These are phyloP conservation scores for Cyclaneusma minus DNA, from an alignment of 2,329 filamentous ascomycete species.

Conservation along the genomic window DNA sequence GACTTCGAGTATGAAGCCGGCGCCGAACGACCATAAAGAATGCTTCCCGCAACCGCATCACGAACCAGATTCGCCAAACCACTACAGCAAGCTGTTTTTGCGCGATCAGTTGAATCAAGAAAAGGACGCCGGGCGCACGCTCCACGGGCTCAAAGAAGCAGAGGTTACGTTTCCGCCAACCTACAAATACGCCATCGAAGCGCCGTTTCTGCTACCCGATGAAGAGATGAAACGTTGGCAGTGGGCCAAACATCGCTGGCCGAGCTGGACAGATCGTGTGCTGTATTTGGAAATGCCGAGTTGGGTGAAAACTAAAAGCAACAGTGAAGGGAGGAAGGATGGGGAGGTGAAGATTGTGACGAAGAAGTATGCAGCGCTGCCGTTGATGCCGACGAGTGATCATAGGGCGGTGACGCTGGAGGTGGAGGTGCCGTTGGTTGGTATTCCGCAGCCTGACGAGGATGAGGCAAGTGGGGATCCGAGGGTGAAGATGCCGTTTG, in stretches of 20 bases:
- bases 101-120: slow-evolving; percentile 71
- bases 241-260: slow-evolving; percentile 74
- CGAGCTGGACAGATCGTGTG: slow-evolving; percentile 87
- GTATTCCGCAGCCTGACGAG: slow-evolving; percentile 20
- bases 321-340: no score
- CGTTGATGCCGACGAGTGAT: slow-evolving; percentile 69
- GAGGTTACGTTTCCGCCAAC: slow-evolving; percentile 73
- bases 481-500: slow-evolving; percentile 34
- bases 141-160: slow-evolving; percentile 67
- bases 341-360: slow-evolving; percentile 36
- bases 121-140: slow-evolving; percentile 47
- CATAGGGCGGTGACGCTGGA: slow-evolving; percentile 73
- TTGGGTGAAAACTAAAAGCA: slow-evolving; percentile 26
- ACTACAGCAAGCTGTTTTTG: slow-evolving; percentile 52
- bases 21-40: slow-evolving; percentile 31
- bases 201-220: slow-evolving; percentile 22
- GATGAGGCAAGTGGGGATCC: slow-evolving; percentile 19
- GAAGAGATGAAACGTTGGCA: slow-evolving; percentile 37
- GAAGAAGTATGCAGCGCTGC: slow-evolving; percentile 55
- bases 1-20: slow-evolving; percentile 52
- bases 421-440: slow-evolving; percentile 43
- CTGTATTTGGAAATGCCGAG: slow-evolving; percentile 53
- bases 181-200: slow-evolving; percentile 63
- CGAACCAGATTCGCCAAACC: slow-evolving; percentile 29
- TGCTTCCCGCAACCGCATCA: slow-evolving; percentile 47